Evolutionary conservation across 225 moss, liverwort and hornwort genomes (phyloP).

Genomic region (Sphagnum tenellum): DNA sequence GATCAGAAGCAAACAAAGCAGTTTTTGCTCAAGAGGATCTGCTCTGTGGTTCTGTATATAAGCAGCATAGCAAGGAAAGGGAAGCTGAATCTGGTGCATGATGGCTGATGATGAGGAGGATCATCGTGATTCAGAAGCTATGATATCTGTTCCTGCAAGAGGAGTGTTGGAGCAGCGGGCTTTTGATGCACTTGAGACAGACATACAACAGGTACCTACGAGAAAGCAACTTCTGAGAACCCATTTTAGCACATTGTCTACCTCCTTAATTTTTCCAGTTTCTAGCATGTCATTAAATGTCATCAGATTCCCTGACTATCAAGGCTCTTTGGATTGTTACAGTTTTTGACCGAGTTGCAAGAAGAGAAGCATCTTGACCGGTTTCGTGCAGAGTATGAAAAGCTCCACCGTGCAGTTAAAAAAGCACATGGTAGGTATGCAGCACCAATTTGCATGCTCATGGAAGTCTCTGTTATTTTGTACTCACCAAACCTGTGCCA

Average conservation of each 20-base stretch:
- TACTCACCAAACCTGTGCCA: too few relatives aligned
- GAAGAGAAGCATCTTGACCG: conserved; percentile 52
- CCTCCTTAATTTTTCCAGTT: background rate
- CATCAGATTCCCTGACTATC: too few relatives aligned
- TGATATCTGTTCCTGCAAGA: background rate
- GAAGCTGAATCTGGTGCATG: background rate
- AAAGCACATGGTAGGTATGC: conserved; percentile 59
- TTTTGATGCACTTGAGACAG: conserved; percentile 60
- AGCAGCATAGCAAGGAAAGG: too few relatives aligned
- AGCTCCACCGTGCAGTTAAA: conserved; percentile 58
- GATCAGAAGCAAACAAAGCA: too few relatives aligned
- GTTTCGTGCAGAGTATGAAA: conserved; percentile 69
- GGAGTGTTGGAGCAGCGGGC: conserved; percentile 47
- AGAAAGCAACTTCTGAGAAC: background rate
- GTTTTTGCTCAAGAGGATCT: too few relatives aligned
- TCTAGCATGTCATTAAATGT: too few relatives aligned
- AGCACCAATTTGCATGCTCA: too few relatives aligned
- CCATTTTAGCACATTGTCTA: background rate
- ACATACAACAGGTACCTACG: conserved; percentile 45
- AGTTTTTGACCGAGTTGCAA: conserved; percentile 70
- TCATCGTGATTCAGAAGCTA: conserved; percentile 7
- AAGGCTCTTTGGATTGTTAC: conserved; percentile 2
- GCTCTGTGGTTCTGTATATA: too few relatives aligned
- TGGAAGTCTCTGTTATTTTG: too few relatives aligned
- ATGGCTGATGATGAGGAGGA: conserved; percentile 13